phyloP scores from a whole-genome alignment of 2,329 filamentous ascomycete species.

The Xylaria sp. region DNA sequence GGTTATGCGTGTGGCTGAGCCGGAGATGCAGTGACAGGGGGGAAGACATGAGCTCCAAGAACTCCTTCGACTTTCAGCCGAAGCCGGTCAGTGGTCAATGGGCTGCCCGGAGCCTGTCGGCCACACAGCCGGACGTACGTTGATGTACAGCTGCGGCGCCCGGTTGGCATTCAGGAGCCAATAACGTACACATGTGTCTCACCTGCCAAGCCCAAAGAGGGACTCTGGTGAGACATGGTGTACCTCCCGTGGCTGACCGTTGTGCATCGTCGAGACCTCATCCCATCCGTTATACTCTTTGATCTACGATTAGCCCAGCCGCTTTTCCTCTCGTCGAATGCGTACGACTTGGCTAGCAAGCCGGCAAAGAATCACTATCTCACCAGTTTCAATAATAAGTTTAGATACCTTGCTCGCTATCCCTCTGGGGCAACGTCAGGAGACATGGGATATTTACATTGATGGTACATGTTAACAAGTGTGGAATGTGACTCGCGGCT shows the following conservation, averaged over 20 bases:
- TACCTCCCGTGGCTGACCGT: not conserved
- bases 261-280: not conserved
- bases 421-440: not conserved
- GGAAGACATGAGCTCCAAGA: not conserved
- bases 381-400: too few species aligned
- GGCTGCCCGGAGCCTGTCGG: not conserved
- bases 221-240: not conserved
- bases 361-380: too few species aligned
- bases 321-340: not conserved
- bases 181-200: not conserved
- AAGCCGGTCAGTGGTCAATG: slow-evolving; percentile 14
- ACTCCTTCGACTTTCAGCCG: not conserved
- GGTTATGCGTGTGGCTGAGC: not conserved
- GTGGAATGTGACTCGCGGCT: not conserved
- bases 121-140: slow-evolving; percentile 7
- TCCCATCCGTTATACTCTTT: not conserved
- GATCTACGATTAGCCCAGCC: not conserved
- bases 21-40: not conserved
- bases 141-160: slow-evolving; percentile 11
- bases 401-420: too few species aligned
- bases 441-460: not conserved
- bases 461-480: not conserved
- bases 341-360: too few species aligned
- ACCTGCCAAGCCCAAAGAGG: slow-evolving; percentile 13
- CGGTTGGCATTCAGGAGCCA: slow-evolving; percentile 4